Conservation (phyloP, 2,329 filamentous ascomycete species). For the Tolypocladium album region DNA sequence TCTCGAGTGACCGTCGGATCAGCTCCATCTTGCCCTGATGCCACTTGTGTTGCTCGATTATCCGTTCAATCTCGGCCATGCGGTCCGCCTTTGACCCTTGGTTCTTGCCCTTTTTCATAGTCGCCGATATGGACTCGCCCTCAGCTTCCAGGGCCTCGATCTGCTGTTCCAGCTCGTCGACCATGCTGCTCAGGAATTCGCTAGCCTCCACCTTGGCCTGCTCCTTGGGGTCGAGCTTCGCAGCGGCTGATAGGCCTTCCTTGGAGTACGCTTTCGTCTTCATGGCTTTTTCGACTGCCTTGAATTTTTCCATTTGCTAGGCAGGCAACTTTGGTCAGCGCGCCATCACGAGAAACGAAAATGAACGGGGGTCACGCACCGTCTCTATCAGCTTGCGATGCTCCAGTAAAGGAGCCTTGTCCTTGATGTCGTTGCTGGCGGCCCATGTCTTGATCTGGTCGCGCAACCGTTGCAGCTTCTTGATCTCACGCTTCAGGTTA, state of each 20-base stretch:
- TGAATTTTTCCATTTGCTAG: conserved; percentile 99
- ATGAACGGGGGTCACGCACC: conserved; percentile 41
- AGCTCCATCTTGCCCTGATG: conserved; percentile 89
- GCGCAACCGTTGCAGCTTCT: conserved; percentile 93
- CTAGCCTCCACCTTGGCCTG: conserved; percentile 83
- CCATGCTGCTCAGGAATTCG: conserved; percentile 77
- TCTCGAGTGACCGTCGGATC: conserved; percentile 80
- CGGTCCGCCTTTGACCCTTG: conserved; percentile 75
- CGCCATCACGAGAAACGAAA: not conserved
- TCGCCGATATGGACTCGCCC: conserved; percentile 73
- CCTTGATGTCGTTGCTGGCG: conserved; percentile 97
- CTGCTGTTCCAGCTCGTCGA: conserved; percentile 87
- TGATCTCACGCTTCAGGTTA: conserved; percentile 97
- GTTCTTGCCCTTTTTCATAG: conserved; percentile 91
- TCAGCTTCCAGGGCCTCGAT: conserved; percentile 91
- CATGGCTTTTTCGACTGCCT: conserved; percentile 99
- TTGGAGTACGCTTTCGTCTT: conserved; percentile 99
- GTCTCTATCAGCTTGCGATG: conserved; percentile 95
- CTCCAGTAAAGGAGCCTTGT: conserved; percentile 90
- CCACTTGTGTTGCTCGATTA: conserved; percentile 92
- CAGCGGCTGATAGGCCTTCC: conserved; percentile 83
- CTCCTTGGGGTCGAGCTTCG: conserved; percentile 94
- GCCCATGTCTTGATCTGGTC: conserved; percentile 99
- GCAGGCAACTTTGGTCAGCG: not conserved
- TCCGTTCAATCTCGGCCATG: conserved; percentile 72